phyloP scores from a whole-genome alignment of 371 early-diverging fungal species.

The Apophysomyces elegans region DNA sequence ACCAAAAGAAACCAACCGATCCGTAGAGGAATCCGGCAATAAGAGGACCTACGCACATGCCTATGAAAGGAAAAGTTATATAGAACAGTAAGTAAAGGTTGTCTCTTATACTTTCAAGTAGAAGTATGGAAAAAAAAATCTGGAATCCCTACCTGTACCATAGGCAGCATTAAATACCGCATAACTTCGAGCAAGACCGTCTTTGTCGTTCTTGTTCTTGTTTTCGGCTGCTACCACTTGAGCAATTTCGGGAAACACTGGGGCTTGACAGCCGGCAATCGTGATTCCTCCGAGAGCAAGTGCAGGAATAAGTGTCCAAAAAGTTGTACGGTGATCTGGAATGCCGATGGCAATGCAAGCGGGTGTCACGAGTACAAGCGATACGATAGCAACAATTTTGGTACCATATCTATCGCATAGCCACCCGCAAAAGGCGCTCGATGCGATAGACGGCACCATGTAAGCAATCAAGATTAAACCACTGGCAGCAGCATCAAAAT shows the following conservation, averaged over 20 bases:
- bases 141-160: slow-evolving; percentile 31
- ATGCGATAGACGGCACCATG: slow-evolving; percentile 48
- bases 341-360: slow-evolving; percentile 38
- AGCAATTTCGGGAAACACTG: slow-evolving; percentile 51
- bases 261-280: slow-evolving; percentile 48
- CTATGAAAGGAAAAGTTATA: slow-evolving; percentile 6
- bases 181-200: slow-evolving; percentile 46
- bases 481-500: slow-evolving; percentile 55
- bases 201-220: slow-evolving; percentile 22
- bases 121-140: too few species aligned
- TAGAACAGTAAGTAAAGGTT: not conserved
- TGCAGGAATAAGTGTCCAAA: slow-evolving; percentile 39
- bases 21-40: slow-evolving; percentile 29
- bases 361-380: slow-evolving; percentile 33
- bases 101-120: too few species aligned
- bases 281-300: slow-evolving; percentile 37
- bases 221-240: slow-evolving; percentile 40
- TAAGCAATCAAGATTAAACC: slow-evolving; percentile 65
- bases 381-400: slow-evolving; percentile 42
- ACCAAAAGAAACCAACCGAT: slow-evolving; percentile 32
- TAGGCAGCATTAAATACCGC: slow-evolving; percentile 51
- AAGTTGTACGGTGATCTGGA: slow-evolving; percentile 31
- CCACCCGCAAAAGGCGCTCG: slow-evolving; percentile 49
- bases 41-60: slow-evolving; percentile 32
- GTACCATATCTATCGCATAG: slow-evolving; percentile 49